phyloP scores from a whole-genome alignment of 176 grass and related monocot genomes.

The Carex cristatella region DNA sequence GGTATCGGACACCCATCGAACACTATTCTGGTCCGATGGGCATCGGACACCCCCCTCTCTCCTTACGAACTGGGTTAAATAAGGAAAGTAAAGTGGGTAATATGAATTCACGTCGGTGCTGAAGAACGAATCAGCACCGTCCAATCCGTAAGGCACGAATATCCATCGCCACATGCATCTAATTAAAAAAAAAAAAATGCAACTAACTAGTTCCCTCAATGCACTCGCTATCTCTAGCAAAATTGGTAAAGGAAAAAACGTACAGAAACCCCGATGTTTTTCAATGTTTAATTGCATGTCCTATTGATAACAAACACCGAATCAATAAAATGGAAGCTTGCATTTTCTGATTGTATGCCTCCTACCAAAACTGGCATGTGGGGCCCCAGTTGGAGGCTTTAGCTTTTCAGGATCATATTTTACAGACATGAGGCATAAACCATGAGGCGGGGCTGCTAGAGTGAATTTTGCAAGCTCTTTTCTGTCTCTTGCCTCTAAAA shows the following conservation, averaged over 20 bases:
- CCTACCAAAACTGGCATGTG: conserved; percentile 70
- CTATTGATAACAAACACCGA: conserved; percentile 13
- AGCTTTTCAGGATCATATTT: conserved; percentile 70
- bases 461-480: conserved; percentile 79
- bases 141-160: too few relatives aligned
- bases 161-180: too few relatives aligned
- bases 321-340: conserved; percentile 81
- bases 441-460: conserved; percentile 66
- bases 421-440: conserved; percentile 77
- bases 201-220: too few relatives aligned
- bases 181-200: too few relatives aligned
- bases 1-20: too few relatives aligned
- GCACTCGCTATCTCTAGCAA: neutral
- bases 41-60: too few relatives aligned
- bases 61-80: too few relatives aligned
- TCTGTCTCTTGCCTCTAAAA: conserved; percentile 57
- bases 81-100: too few relatives aligned
- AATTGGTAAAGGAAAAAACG: neutral
- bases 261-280: neutral
- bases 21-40: too few relatives aligned
- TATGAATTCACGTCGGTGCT: too few relatives aligned
- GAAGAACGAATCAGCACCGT: too few relatives aligned
- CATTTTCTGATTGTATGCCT: conserved; percentile 64
- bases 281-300: neutral
- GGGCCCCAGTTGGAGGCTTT: conserved; percentile 54